Base-by-base conservation (phyloP, 1,284 basidiomycete genomes). In the Marasmius sp. region DNA sequence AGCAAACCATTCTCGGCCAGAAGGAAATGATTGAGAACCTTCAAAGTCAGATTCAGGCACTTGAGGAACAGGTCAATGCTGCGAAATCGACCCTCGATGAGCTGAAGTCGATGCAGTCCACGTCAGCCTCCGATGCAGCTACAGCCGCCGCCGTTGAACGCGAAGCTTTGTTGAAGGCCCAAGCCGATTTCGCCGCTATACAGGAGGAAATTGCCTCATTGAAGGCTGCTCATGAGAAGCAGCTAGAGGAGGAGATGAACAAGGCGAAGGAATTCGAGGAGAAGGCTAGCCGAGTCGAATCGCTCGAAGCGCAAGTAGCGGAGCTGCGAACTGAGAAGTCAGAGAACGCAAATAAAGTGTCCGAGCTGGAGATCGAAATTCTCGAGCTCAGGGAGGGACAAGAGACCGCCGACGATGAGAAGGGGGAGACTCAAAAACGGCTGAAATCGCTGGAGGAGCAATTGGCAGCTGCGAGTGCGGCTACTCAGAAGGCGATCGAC, bases 301-400 rank as follows among this genome's bases (percentile, higher is more conserved):
- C 75, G 8, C 77, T 89, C 14, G 76, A 81, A 61, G 71, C 79
- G 12, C 86, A 92, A 69, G 67, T 92, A 3, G 74, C 73, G 7
- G 75, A 80, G 49, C 75, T 93, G 59, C 85, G 83, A 68, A 72
- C 72, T 20, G 90, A 93, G 75, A 86, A 87, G 69, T 91, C 92
- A 65, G 92, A 94, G 66, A 85, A 80, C 56, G 85, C 88, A 52
- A 83, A 79, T 68, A 93, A 88, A 71, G 80, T 95, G 12, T 91
- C 88, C 0, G 88, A 92, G 65, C 80, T 94, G 12, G 91, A 95
- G 75, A 77, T 91, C 52, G 89, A 93, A 69, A 81, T 93, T 41
- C 77, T 94, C 58, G 93, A 94, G 74, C 72, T 91, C 61, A 91
- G 85, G 71, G 90, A 92, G 68, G 79, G 79, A 27, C 84, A 88